Conservation (phyloP, 2,329 filamentous ascomycete genomes). For the Xylaria hypoxylon region DNA sequence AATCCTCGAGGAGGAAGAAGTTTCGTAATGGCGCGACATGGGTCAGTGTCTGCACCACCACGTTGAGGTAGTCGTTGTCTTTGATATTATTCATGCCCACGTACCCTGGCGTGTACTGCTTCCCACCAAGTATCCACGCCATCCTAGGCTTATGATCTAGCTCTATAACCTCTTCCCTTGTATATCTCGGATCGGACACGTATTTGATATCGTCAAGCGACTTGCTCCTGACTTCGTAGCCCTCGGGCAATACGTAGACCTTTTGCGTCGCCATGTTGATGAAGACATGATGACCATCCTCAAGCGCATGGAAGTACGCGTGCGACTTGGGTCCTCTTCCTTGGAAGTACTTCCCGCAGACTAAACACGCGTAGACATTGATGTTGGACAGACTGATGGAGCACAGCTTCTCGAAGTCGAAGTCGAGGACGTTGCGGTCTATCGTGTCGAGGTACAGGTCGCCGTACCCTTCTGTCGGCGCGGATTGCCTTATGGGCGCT, state of each 20-base stretch:
- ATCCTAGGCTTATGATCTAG: conserved; percentile 75
- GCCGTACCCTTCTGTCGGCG: conserved; percentile 87
- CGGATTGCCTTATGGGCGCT: conserved; percentile 75
- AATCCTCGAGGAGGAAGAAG: conserved; percentile 88
- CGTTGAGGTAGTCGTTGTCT: conserved; percentile 98
- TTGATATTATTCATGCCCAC: conserved; percentile 99
- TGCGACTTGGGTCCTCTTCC: conserved; percentile 93
- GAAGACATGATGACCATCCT: conserved; percentile 95
- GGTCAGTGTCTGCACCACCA: conserved; percentile 89
- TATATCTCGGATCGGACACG: conserved; percentile 91
- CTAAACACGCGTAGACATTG: conserved; percentile 97
- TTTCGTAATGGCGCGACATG: conserved; percentile 92
- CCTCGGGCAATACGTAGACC: conserved; percentile 92
- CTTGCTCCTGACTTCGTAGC: conserved; percentile 95
- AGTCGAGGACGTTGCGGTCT: conserved; percentile 90
- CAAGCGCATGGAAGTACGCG: conserved; percentile 96
- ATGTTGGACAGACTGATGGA: conserved; percentile 97
- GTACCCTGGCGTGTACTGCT: conserved; percentile 91
- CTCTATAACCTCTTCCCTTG: conserved; percentile 80
- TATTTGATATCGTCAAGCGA: conserved; percentile 98
- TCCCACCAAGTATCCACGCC: conserved; percentile 82
- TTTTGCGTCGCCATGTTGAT: conserved; percentile 96
- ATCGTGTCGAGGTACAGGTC: conserved; percentile 99
- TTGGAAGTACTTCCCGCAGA: conserved; percentile 98
- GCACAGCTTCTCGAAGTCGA: conserved; percentile 99